phyloP scores from a whole-genome alignment of 345 rosid species.

The Mercurialis annua region DNA sequence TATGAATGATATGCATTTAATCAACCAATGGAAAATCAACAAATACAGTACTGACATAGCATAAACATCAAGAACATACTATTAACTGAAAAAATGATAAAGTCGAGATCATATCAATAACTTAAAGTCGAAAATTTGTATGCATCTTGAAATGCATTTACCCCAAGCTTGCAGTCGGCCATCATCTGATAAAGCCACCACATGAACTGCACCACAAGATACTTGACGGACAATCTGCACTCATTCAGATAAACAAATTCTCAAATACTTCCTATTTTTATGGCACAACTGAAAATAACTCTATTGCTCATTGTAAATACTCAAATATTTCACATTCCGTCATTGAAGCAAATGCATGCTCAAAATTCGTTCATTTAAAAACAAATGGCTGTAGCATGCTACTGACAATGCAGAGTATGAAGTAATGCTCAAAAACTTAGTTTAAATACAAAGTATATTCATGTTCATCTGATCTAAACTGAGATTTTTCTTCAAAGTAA shows the following conservation, averaged over 20 bases:
- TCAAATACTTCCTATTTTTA: background rate
- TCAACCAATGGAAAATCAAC: background rate
- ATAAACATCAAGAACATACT: conserved; percentile 4
- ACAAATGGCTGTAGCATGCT: background rate
- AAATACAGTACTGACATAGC: background rate
- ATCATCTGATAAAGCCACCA: conserved; percentile 84
- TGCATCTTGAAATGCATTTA: conserved; percentile 26
- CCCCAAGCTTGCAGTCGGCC: conserved; percentile 95
- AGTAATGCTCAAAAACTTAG: background rate
- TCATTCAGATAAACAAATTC: conserved; percentile 4
- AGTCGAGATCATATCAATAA: background rate
- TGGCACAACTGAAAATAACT: background rate
- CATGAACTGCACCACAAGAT: conserved; percentile 93
- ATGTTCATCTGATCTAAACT: background rate
- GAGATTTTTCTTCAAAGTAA: background rate
- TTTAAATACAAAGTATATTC: background rate
- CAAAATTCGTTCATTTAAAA: background rate
- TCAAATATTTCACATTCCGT: background rate
- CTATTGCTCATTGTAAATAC: background rate
- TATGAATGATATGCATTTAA: conserved; percentile 10
- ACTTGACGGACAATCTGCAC: conserved; percentile 67
- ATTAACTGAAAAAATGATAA: background rate
- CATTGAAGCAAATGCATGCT: background rate
- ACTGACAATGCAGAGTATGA: background rate
- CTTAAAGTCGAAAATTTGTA: background rate